A percentile compares a stretch with the other conserved stretches of the same genome.
Conservation (phyloP, 441 rosid genomes). For the Croton laevigatus region DNA sequence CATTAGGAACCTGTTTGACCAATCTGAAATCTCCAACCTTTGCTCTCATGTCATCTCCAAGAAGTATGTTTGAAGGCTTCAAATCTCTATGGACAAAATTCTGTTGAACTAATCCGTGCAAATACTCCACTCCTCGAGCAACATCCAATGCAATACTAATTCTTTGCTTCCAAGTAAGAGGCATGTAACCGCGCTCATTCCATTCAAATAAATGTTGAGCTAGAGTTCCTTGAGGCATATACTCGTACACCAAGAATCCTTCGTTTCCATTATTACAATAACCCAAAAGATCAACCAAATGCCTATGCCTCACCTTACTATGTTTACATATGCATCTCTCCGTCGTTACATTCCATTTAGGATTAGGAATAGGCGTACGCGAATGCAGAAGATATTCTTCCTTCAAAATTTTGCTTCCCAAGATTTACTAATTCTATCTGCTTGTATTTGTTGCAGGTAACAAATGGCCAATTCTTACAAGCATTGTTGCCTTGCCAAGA, state of each 20-base stretch:
- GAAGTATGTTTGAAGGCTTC: slow-evolving; percentile 73
- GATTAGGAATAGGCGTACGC: no score
- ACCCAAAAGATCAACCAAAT: slow-evolving; percentile 67
- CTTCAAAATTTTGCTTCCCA: slow-evolving; percentile 16
- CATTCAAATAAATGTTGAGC: slow-evolving; percentile 58
- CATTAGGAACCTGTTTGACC: slow-evolving; percentile 71
- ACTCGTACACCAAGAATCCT: slow-evolving; percentile 69
- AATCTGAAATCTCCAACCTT: slow-evolving; percentile 80
- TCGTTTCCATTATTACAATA: slow-evolving; percentile 68
- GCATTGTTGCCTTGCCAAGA: slow-evolving; percentile 15
- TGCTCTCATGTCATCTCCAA: slow-evolving; percentile 80
- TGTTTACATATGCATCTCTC: no score
- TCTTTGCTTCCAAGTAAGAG: slow-evolving; percentile 67
- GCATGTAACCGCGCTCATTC: slow-evolving; percentile 33
- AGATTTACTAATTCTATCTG: slow-evolving; percentile 9
- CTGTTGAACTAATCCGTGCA: slow-evolving; percentile 69
- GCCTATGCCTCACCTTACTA: slow-evolving; percentile 74
- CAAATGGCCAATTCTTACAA: slow-evolving; percentile 9
- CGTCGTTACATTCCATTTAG: no score
- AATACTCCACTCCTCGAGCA: slow-evolving; percentile 75
- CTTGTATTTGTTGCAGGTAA: background rate
- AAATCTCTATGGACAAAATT: slow-evolving; percentile 79
- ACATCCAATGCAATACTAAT: slow-evolving; percentile 64
- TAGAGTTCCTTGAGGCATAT: slow-evolving; percentile 79
- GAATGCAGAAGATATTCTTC: slow-evolving; percentile 67